phyloP scores from a whole-genome alignment of 257 asterid species.

The Agastache rugosa region DNA sequence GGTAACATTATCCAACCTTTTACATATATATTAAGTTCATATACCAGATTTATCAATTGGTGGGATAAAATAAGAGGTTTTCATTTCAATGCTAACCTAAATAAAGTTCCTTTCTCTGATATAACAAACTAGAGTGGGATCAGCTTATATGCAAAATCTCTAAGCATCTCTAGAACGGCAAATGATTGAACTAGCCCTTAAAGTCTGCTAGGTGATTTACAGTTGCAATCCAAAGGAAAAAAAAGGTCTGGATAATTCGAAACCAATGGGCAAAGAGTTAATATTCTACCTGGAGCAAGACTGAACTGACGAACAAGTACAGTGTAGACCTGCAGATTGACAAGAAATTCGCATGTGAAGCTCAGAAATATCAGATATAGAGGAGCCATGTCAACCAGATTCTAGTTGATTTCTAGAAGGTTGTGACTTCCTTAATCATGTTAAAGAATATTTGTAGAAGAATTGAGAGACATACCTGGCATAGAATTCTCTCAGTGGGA shows the following conservation, averaged over 20 bases:
- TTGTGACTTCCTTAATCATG: slow-evolving; percentile 14
- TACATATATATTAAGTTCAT: background rate
- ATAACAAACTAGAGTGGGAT: background rate
- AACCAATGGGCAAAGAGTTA: slow-evolving; percentile 16
- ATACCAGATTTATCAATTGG: slow-evolving; percentile 20
- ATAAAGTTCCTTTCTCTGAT: slow-evolving; percentile 17
- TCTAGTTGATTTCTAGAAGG: slow-evolving; percentile 14
- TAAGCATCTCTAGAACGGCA: slow-evolving; percentile 26
- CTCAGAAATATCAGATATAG: slow-evolving; percentile 22
- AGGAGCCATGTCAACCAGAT: slow-evolving; percentile 7
- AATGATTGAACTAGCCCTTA: slow-evolving; percentile 17
- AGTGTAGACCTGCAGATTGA: slow-evolving; percentile 56
- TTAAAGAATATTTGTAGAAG: slow-evolving; percentile 11
- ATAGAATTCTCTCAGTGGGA: slow-evolving; percentile 60
- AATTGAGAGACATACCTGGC: slow-evolving; percentile 50
- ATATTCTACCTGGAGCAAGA: slow-evolving; percentile 63
- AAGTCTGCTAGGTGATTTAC: slow-evolving; percentile 14
- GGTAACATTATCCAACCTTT: slow-evolving; percentile 17
- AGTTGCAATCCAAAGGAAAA: background rate
- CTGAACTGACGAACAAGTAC: slow-evolving; percentile 55
- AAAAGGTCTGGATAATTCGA: slow-evolving; percentile 3
- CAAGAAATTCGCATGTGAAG: slow-evolving; percentile 18
- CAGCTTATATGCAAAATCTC: slow-evolving; percentile 24
- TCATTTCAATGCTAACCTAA: background rate
- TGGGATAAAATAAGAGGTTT: slow-evolving; percentile 2